Percentiles rank a stretch among this genome's conserved stretches.
Evolutionary conservation across 352 stramenopile species (phyloP).

Genomic region (Phytophthora tentaculata): DNA sequence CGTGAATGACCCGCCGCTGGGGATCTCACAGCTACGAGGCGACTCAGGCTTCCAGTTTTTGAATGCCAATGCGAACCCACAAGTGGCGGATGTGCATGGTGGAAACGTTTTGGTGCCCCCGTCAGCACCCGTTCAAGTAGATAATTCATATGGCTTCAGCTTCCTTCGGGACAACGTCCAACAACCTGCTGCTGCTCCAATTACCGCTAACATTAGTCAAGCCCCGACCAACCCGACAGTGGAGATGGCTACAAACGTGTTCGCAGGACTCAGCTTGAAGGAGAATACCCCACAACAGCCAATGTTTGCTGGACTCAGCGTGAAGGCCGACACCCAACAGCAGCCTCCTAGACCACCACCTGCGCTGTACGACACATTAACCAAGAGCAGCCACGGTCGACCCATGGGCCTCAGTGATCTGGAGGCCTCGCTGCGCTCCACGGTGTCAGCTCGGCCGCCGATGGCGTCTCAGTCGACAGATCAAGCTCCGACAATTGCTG

Average conservation of each 20-base stretch:
- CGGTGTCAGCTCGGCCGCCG: slow-evolving; percentile 20
- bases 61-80: slow-evolving; percentile 40
- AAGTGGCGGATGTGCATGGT: slow-evolving; percentile 23
- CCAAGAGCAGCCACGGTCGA: slow-evolving; percentile 45
- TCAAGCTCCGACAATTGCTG: slow-evolving; percentile 6
- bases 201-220: slow-evolving; percentile 31
- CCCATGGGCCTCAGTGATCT: slow-evolving; percentile 58
- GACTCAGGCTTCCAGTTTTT: slow-evolving; percentile 55
- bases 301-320: slow-evolving; percentile 64
- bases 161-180: slow-evolving; percentile 44
- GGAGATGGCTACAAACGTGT: slow-evolving; percentile 48
- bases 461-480: slow-evolving; percentile 1
- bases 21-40: slow-evolving; percentile 41
- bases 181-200: slow-evolving; percentile 17
- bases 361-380: slow-evolving; percentile 44
- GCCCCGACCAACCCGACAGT: too few species aligned
- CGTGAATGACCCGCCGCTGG: slow-evolving; percentile 38
- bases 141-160: slow-evolving; percentile 53
- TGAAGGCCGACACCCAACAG: slow-evolving; percentile 37
- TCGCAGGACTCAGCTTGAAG: slow-evolving; percentile 61
- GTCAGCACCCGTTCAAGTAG: slow-evolving; percentile 26
- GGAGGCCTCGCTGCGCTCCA: slow-evolving; percentile 44
- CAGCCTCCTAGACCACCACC: slow-evolving; percentile 19
- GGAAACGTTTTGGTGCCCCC: slow-evolving; percentile 26
- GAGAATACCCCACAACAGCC: slow-evolving; percentile 21